A percentile compares a stretch with the other conserved stretches of the same genome.
Evolutionary conservation across 176 grass and related monocot species (phyloP).

Genomic region (Oryza punctata): DNA sequence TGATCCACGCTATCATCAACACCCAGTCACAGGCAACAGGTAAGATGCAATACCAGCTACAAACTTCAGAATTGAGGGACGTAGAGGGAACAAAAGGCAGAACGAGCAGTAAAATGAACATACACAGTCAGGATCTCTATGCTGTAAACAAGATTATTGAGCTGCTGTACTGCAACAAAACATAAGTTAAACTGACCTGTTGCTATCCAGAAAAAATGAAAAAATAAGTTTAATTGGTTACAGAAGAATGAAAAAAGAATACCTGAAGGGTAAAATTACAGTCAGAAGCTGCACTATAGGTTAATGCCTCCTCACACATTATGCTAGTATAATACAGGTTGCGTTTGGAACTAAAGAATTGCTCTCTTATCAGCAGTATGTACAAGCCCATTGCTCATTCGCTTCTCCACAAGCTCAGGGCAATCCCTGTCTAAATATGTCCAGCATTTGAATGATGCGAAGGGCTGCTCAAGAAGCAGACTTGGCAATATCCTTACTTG

Average conservation of each 20-base stretch:
- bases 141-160: neutral
- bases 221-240: neutral
- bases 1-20: too few relatives aligned
- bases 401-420: neutral
- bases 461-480: conserved; percentile 33
- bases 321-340: conserved; percentile 11
- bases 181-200: conserved; percentile 2
- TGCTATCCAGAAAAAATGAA: neutral
- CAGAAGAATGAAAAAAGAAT: neutral
- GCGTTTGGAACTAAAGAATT: neutral
- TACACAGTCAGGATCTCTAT: neutral
- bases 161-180: conserved; percentile 21
- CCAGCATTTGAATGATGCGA: neutral
- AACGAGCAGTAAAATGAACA: neutral
- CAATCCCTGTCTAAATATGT: conserved; percentile 15
- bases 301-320: conserved; percentile 26
- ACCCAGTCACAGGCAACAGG: neutral
- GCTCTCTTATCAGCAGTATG: conserved; percentile 21
- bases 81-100: neutral
- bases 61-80: neutral
- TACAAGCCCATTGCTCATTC: conserved; percentile 18
- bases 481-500: conserved; percentile 56
- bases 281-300: conserved; percentile 31
- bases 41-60: neutral
- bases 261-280: conserved; percentile 30